A percentile compares a stretch with the other conserved stretches of the same genome.
These are phyloP conservation scores for Prunus kanzakura DNA, from an alignment of 306 rosid genomes.

Conservation along the genomic window DNA sequence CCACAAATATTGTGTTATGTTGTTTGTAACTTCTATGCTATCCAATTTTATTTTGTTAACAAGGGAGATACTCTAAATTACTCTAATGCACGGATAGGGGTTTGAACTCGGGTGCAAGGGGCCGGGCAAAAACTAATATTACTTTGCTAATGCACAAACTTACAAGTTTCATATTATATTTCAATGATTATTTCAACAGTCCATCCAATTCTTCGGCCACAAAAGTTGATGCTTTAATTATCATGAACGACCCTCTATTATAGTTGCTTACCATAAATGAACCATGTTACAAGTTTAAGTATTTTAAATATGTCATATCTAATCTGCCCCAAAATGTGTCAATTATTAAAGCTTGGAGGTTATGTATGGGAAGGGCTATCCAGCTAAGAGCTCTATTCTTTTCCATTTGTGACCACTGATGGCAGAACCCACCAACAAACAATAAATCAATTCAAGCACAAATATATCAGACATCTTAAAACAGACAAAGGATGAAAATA, in stretches of 20 bases:
- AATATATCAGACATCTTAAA: not conserved
- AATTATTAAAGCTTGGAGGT: not conserved
- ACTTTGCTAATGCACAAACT: too few relatives aligned
- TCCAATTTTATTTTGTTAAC: too few relatives aligned
- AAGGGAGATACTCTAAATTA: too few relatives aligned
- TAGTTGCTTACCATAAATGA: slow-evolving; percentile 9
- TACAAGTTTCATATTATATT: too few relatives aligned
- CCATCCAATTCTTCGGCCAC: slow-evolving; percentile 39
- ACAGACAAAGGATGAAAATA: slow-evolving; percentile 5
- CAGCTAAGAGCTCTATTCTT: not conserved
- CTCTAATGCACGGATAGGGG: too few relatives aligned
- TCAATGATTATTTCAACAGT: not conserved
- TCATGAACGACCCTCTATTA: slow-evolving; percentile 20
- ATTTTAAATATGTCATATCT: slow-evolving; percentile 1
- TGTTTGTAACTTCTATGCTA: too few relatives aligned
- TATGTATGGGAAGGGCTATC: not conserved
- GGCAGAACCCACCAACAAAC: not conserved
- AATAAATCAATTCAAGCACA: not conserved
- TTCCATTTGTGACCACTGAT: not conserved
- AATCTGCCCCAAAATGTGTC: not conserved
- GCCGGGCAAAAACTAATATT: too few relatives aligned
- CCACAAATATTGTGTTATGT: too few relatives aligned
- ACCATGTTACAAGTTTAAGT: not conserved
- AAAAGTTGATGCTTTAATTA: slow-evolving; percentile 1
- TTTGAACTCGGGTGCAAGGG: too few relatives aligned